A percentile compares a stretch with the other conserved stretches of the same genome.
Conservation (phyloP, 2,329 filamentous ascomycete genomes). For the Hirsutella rhossiliensis region DNA sequence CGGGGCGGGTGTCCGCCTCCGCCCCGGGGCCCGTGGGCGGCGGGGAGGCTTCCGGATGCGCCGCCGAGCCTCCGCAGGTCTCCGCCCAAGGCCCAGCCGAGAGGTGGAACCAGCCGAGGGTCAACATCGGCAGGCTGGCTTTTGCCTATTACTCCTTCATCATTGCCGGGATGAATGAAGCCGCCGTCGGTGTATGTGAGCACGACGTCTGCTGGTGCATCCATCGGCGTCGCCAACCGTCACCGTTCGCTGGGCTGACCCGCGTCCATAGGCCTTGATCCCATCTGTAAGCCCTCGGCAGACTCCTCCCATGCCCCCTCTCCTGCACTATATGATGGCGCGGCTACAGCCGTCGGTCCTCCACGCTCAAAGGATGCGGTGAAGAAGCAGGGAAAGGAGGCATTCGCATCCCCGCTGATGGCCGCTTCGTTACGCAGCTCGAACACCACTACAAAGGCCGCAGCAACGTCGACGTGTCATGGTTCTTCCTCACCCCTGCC, state of each 20-base stretch:
- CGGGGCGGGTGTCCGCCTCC: no score
- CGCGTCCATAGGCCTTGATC: conserved; percentile 15
- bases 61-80: background rate
- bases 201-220: conserved; percentile 6
- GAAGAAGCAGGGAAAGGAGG: no score
- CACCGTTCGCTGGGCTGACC: conserved; percentile 14
- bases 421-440: conserved; percentile 24
- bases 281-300: conserved; percentile 9
- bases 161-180: conserved; percentile 52
- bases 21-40: no score
- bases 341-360: no score
- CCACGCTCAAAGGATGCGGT: no score
- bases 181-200: conserved; percentile 6
- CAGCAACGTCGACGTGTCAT: conserved; percentile 46
- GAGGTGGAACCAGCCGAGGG: conserved; percentile 23
- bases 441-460: conserved; percentile 50
- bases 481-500: conserved; percentile 53
- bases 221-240: conserved; percentile 48
- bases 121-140: conserved; percentile 17
- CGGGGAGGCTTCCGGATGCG: no score
- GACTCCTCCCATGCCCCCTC: no score
- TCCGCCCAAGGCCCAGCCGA: conserved; percentile 14
- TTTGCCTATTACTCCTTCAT: conserved; percentile 46
- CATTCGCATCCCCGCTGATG: no score
- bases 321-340: no score